These are phyloP conservation scores for Cladophialophora bantiana DNA, from an alignment of 2,329 filamentous ascomycete species.

Conservation along the genomic window DNA sequence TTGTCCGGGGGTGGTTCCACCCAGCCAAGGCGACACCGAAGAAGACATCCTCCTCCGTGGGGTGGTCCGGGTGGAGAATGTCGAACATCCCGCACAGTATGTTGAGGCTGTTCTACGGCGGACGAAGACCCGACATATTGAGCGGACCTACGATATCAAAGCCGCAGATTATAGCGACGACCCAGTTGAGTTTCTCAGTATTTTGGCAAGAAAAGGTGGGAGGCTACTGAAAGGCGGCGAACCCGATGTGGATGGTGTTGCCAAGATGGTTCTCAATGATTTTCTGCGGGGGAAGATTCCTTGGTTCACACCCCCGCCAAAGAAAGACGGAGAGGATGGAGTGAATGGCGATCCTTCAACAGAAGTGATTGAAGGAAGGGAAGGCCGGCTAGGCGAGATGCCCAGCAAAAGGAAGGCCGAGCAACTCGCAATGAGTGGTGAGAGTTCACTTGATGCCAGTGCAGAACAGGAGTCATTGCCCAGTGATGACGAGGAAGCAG, in stretches of 20 bases:
- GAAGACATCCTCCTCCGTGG: slow-evolving; percentile 89
- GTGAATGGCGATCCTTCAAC: slow-evolving; percentile 58
- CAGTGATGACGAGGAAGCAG: slow-evolving; percentile 32
- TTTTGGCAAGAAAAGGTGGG: slow-evolving; percentile 85
- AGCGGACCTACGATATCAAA: slow-evolving; percentile 89
- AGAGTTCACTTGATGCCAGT: slow-evolving; percentile 26
- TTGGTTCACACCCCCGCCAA: slow-evolving; percentile 88
- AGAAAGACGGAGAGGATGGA: slow-evolving; percentile 40
- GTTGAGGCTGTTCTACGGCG: slow-evolving; percentile 80
- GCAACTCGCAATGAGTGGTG: slow-evolving; percentile 56
- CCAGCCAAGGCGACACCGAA: slow-evolving; percentile 80
- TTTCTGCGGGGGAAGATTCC: slow-evolving; percentile 95
- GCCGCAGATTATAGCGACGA: slow-evolving; percentile 67
- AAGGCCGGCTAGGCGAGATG: slow-evolving; percentile 86
- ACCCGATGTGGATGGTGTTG: slow-evolving; percentile 90
- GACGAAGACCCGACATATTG: slow-evolving; percentile 85
- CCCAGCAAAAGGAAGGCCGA: slow-evolving; percentile 73
- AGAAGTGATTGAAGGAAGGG: slow-evolving; percentile 70
- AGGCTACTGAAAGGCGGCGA: slow-evolving; percentile 90
- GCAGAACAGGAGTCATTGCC: slow-evolving; percentile 8
- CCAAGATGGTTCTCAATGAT: slow-evolving; percentile 96
- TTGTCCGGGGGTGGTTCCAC: slow-evolving; percentile 94
- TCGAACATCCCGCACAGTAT: slow-evolving; percentile 95
- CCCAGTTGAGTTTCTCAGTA: slow-evolving; percentile 82
- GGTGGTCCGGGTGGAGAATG: slow-evolving; percentile 92